Evolutionary conservation across 192 early-diverging fungal species (phyloP), one percentile per base, ranked within the genome.

Genomic region (Coemansia sp.): DNA sequence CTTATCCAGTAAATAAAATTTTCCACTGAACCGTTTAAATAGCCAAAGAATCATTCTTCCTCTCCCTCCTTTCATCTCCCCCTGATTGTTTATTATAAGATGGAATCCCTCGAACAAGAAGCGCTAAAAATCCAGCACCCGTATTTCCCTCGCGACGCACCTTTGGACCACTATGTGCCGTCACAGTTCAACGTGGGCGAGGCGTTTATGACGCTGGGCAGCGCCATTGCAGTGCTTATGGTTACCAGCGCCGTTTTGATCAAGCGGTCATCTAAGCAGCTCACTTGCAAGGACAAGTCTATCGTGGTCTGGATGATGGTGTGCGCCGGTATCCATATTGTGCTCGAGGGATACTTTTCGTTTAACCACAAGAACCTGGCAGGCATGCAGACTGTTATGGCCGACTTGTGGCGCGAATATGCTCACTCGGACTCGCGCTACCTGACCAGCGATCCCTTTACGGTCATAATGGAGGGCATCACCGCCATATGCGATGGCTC

Each of bases 351-450:
- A 2, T 97, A 94, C 72, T 94, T 88, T 77, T 80, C 87, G 21
- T 82, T 71, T 47, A 84, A 87, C 75, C 82, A 88, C 61, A 39
- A 54, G 10, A 80, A 80, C 2, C 76, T 97, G 46, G 86, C 87
- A 0, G 85, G 82, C 6, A 83, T 88, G 72, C 65, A 80, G 47
- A 68, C 56, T 19, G 54, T 91, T 5, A 42, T 93, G 35, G 89
- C 81, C 6, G 83, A 93, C 38, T 55, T 92, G 53, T 97, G 91
- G 91, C 93, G 92, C 79, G 93, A 97, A 72, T 97, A 97, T 74
- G 65, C 91, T 1, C 77, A 85, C 55, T 83, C 84, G 35, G 94
- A 97, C 70, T 94, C 92, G 16, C 75, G 93, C 35, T 97, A 97
- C 68, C 74, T 95, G 81, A 80, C 82, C 21, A 81, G 79, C 43